phyloP scores from a whole-genome alignment of 768 basidiomycete genomes.

The Pleurotus tuoliensis region DNA sequence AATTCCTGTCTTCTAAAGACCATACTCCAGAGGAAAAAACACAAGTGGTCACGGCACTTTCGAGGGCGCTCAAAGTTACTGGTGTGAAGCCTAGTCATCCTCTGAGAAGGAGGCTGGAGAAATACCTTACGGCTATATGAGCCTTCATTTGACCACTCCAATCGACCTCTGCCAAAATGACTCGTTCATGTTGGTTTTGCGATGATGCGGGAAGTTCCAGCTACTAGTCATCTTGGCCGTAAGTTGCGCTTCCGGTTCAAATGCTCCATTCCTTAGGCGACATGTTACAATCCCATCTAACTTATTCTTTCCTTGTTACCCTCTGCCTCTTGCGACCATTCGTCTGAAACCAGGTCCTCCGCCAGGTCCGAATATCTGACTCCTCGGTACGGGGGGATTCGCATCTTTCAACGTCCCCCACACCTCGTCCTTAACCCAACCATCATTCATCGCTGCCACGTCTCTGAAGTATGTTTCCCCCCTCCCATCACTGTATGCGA shows the following conservation, averaged over 20 bases:
- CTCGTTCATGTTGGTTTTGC: not conserved
- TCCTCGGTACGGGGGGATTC: constrained; percentile 24
- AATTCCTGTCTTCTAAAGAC: constrained; percentile 52
- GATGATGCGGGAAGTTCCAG: no score
- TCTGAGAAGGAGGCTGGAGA: constrained; percentile 67
- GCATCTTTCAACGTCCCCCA: constrained; percentile 25
- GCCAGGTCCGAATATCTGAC: constrained; percentile 25
- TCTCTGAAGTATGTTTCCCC: constrained; percentile 29
- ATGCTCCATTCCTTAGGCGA: no score
- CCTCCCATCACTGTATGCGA: constrained; percentile 25
- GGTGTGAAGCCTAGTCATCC: constrained; percentile 64
- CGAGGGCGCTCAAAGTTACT: constrained; percentile 42
- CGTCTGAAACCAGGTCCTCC: constrained; percentile 27
- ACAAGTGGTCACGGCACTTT: constrained; percentile 46
- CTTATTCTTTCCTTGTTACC: not conserved
- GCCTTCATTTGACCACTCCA: not conserved
- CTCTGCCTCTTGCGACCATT: constrained; percentile 6
- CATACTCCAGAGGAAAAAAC: constrained; percentile 43
- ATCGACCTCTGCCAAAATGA: no score
- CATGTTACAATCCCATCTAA: no score
- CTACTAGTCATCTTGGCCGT: not conserved
- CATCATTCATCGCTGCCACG: constrained; percentile 27
- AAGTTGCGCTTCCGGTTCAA: not conserved
- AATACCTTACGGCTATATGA: constrained; percentile 34
- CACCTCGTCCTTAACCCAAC: constrained; percentile 25